These are phyloP conservation scores for Spergularia azorica DNA, from an alignment of 179 eudicot species.

Conservation along the genomic window DNA sequence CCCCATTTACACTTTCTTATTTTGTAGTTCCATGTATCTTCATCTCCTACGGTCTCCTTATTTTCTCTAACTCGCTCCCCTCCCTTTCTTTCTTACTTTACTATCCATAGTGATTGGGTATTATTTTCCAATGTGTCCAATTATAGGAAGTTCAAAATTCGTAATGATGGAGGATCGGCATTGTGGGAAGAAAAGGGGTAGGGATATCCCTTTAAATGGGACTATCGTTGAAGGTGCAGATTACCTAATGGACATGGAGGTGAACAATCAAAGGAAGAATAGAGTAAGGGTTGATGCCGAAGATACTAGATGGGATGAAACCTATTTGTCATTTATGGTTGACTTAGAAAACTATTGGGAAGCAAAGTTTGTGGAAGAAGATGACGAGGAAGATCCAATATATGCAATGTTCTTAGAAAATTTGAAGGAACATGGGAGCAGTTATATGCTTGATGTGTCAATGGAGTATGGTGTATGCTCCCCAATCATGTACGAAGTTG, in stretches of 20 bases:
- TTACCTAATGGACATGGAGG: slow-evolving; percentile 25
- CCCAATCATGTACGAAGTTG: slow-evolving; percentile 30
- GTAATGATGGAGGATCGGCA: background rate
- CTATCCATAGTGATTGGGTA: background rate
- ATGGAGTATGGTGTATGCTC: slow-evolving; percentile 24
- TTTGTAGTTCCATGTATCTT: too few species aligned
- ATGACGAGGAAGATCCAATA: slow-evolving; percentile 27
- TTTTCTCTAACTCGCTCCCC: too few species aligned
- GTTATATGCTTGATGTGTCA: slow-evolving; percentile 31
- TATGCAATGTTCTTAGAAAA: slow-evolving; percentile 25
- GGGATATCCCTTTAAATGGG: background rate
- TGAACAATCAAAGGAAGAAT: background rate
- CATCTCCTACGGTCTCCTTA: too few species aligned
- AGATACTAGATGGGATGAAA: slow-evolving; percentile 15
- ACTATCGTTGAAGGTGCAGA: slow-evolving; percentile 18
- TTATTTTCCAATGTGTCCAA: background rate
- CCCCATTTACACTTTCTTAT: background rate
- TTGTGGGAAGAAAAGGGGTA: background rate
- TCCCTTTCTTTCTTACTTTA: too few species aligned
- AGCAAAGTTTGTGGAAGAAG: slow-evolving; percentile 13
- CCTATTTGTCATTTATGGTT: slow-evolving; percentile 14
- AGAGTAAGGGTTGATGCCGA: background rate
- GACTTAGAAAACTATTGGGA: slow-evolving; percentile 1
- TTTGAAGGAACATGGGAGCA: slow-evolving; percentile 18
- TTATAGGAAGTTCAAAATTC: background rate